phyloP scores from a whole-genome alignment of 345 rosid genomes.

The Conringia planisiliqua region DNA sequence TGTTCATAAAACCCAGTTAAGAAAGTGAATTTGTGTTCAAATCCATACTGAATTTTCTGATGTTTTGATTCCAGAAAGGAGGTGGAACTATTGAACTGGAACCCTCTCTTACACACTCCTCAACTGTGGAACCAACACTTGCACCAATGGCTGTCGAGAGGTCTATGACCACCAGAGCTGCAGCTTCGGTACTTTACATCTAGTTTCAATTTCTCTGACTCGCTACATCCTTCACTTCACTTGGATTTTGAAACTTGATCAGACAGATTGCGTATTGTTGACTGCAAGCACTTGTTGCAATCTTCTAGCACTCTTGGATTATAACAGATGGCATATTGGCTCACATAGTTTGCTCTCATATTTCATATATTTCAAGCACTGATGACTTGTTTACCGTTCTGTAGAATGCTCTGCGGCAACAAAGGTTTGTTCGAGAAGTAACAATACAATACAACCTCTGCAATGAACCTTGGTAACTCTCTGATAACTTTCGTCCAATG shows the following conservation, averaged over 20 bases:
- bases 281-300: background rate
- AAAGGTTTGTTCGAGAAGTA: conserved; percentile 96
- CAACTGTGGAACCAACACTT: conserved; percentile 95
- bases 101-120: conserved; percentile 93
- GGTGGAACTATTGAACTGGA: conserved; percentile 95
- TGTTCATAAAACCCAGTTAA: conserved; percentile 1
- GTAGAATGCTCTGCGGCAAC: conserved; percentile 96
- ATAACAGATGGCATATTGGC: background rate
- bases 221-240: conserved; percentile 3
- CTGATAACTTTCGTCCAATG: background rate
- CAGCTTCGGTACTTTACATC: conserved; percentile 75
- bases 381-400: conserved; percentile 19
- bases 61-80: conserved; percentile 68
- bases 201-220: background rate
- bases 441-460: conserved; percentile 98
- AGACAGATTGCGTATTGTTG: background rate
- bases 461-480: conserved; percentile 94
- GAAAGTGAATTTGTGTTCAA: background rate
- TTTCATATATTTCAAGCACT: background rate
- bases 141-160: conserved; percentile 99
- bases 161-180: conserved; percentile 98
- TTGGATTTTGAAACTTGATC: background rate
- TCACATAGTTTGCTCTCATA: conserved; percentile 6
- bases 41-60: background rate
- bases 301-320: background rate